phyloP scores from a whole-genome alignment of 2,329 filamentous ascomycete species.

The Trichoderma pleuroti region DNA sequence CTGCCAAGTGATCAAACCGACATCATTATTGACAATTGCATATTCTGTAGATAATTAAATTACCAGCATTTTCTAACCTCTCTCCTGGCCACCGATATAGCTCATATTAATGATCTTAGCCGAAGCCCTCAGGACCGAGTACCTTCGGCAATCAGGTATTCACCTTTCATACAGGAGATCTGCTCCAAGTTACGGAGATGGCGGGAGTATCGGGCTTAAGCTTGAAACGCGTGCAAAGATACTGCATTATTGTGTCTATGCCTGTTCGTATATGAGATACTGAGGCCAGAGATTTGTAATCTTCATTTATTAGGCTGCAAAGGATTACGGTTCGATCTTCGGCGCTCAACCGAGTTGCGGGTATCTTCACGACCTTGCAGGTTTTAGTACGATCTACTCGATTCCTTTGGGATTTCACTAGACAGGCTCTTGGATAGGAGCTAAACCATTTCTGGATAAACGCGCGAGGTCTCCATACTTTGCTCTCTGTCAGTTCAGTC shows the following conservation, averaged over 20 bases:
- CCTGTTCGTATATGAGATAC: rapidly evolving
- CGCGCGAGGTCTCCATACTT: not conserved
- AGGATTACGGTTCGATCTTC: not conserved
- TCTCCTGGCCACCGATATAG: not conserved
- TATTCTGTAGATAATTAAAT: not conserved
- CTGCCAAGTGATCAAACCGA: not conserved
- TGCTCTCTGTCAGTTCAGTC: not conserved
- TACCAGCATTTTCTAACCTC: not conserved
- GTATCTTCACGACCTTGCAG: not conserved
- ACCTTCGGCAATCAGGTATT: not conserved
- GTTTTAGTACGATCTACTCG: not conserved
- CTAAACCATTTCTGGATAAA: not conserved
- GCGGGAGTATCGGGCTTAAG: not conserved
- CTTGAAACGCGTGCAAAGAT: not conserved
- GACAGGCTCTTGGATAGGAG: not conserved
- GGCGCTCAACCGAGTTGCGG: not conserved
- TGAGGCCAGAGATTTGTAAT: not conserved
- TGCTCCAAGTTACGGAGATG: not conserved
- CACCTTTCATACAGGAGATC: not conserved
- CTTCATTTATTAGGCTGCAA: not conserved
- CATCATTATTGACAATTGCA: not conserved
- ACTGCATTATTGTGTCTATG: not conserved
- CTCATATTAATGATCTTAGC: not conserved
- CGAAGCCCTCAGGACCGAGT: not conserved
- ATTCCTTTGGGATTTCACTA: not conserved